phyloP scores from a whole-genome alignment of 257 asterid genomes.

The Eustoma russellianum region DNA sequence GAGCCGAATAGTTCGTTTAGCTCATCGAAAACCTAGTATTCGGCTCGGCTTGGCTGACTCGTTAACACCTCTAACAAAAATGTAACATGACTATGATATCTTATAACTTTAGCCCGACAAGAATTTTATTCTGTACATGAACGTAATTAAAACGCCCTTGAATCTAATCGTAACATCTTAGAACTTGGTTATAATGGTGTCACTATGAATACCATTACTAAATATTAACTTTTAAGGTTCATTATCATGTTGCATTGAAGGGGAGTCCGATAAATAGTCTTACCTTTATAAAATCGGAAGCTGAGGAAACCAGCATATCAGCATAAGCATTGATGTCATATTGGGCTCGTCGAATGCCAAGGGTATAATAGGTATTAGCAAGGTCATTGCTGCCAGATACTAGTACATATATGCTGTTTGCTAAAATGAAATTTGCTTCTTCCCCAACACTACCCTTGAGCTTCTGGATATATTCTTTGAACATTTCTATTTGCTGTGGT shows the following conservation, averaged over 20 bases:
- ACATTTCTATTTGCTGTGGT: conserved; percentile 16
- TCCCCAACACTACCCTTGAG: conserved; percentile 20
- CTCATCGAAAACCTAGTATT: no score
- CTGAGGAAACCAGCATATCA: conserved; percentile 13
- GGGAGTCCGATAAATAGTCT: neutral
- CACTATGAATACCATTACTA: no score
- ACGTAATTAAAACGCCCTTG: no score
- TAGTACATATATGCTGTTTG: conserved; percentile 16
- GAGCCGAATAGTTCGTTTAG: no score
- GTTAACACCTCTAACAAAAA: no score
- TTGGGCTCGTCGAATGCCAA: conserved; percentile 7
- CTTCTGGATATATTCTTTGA: conserved; percentile 20
- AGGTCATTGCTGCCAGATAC: conserved; percentile 19
- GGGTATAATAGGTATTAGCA: conserved; percentile 15
- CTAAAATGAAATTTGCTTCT: conserved; percentile 7
- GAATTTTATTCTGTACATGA: no score
- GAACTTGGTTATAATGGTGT: no score
- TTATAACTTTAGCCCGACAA: no score
- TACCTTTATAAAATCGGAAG: conserved; percentile 17
- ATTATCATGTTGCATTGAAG: neutral
- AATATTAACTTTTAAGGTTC: no score
- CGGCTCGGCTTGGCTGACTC: no score
- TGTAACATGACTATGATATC: no score
- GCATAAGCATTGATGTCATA: conserved; percentile 17
- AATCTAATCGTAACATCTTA: no score